These are phyloP conservation scores for Hypoxylon sp. DNA, from an alignment of 2,329 filamentous ascomycete species.

Conservation along the genomic window DNA sequence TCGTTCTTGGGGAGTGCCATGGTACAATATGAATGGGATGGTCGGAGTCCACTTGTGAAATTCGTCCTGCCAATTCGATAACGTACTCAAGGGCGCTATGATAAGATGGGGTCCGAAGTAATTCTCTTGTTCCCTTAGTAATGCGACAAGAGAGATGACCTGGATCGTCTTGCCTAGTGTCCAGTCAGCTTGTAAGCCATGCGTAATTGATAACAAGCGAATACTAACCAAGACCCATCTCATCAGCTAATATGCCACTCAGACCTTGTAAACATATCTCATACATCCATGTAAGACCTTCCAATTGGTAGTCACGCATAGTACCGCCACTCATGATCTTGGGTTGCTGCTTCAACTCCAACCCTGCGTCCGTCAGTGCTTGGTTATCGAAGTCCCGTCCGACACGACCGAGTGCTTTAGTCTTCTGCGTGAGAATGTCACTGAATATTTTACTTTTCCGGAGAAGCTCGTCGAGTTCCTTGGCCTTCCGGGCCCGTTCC, in stretches of 20 bases:
- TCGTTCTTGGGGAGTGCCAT: conserved; percentile 85
- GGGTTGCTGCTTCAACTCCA: conserved; percentile 88
- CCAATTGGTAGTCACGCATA: conserved; percentile 95
- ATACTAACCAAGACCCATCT: conserved; percentile 83
- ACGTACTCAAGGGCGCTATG: conserved; percentile 88
- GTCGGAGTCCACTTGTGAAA: conserved; percentile 91
- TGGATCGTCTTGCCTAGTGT: conserved; percentile 86
- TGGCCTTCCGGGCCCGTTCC: conserved; percentile 71
- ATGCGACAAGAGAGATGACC: conserved; percentile 88
- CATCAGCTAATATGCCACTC: conserved; percentile 91
- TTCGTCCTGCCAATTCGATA: conserved; percentile 97
- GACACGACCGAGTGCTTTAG: conserved; percentile 73
- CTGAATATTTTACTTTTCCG: conserved; percentile 73
- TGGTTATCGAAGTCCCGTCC: conserved; percentile 73
- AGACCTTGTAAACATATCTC: conserved; percentile 85
- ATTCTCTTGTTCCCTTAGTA: conserved; percentile 87
- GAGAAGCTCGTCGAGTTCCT: conserved; percentile 72
- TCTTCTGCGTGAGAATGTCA: conserved; percentile 75
- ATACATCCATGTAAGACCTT: conserved; percentile 96
- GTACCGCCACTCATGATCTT: conserved; percentile 86
- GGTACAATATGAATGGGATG: conserved; percentile 91
- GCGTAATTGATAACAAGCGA: background rate
- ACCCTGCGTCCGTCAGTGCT: conserved; percentile 73
- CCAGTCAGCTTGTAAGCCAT: conserved; percentile 21
- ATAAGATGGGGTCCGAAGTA: conserved; percentile 91